Evolutionary conservation across 2,329 filamentous ascomycete genomes (phyloP).

Genomic region (Aspergillus sp.): DNA sequence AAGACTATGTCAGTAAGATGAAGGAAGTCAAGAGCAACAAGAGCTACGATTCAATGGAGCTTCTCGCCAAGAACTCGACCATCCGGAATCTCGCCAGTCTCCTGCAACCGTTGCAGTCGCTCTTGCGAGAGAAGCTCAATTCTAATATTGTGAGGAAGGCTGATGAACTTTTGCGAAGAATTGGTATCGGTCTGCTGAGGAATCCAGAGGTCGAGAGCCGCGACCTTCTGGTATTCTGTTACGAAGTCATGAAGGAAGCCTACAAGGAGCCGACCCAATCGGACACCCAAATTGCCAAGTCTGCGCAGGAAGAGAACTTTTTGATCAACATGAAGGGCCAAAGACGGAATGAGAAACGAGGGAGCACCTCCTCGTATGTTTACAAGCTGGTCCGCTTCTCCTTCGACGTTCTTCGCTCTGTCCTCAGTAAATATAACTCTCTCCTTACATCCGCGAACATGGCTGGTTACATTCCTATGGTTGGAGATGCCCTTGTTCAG

Average conservation of each 20-base stretch:
- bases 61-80: constrained; percentile 80
- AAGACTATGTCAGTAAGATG: constrained; percentile 92
- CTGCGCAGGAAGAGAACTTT: constrained; percentile 56
- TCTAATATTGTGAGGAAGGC: constrained; percentile 83
- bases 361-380: constrained; percentile 72
- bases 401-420: constrained; percentile 78
- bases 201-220: constrained; percentile 77
- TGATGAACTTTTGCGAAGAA: constrained; percentile 80
- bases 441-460: constrained; percentile 79
- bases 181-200: constrained; percentile 77
- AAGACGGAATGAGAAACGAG: constrained; percentile 70
- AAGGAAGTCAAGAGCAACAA: constrained; percentile 98
- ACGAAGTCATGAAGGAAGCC: constrained; percentile 85
- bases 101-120: constrained; percentile 71
- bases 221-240: constrained; percentile 90
- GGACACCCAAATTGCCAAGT: constrained; percentile 25
- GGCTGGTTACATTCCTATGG: constrained; percentile 79
- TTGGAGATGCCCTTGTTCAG: constrained; percentile 81
- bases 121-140: constrained; percentile 82
- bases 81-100: constrained; percentile 72
- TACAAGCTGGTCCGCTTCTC: constrained; percentile 89
- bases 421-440: constrained; percentile 81
- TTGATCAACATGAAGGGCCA: constrained; percentile 74
- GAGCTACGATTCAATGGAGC: constrained; percentile 95
- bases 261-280: constrained; percentile 63